A percentile compares a stretch with the other conserved stretches of the same genome.
These are phyloP conservation scores for Arabis alpina DNA, from an alignment of 345 rosid species.

Conservation along the genomic window DNA sequence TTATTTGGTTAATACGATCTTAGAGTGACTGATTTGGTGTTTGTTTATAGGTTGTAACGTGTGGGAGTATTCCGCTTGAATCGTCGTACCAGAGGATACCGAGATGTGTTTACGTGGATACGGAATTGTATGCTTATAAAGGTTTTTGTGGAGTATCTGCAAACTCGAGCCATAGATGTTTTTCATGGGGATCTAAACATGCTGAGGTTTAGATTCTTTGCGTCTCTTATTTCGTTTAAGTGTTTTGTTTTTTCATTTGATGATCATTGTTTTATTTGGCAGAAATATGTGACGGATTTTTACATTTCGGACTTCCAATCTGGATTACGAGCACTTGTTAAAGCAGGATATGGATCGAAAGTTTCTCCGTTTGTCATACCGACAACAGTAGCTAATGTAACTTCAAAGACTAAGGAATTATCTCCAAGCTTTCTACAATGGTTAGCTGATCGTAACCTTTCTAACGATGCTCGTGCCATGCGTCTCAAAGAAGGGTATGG, in stretches of 20 bases:
- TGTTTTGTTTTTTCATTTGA: background rate
- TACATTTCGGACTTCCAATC: constrained; percentile 93
- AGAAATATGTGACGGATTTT: constrained; percentile 88
- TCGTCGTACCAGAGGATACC: constrained; percentile 80
- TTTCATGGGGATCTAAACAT: constrained; percentile 90
- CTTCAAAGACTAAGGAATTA: constrained; percentile 58
- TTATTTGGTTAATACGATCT: background rate
- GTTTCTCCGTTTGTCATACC: constrained; percentile 82
- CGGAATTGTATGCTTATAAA: constrained; percentile 78
- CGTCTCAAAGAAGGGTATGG: constrained; percentile 90
- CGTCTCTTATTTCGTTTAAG: background rate
- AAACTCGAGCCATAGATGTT: constrained; percentile 70
- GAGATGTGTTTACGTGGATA: constrained; percentile 82
- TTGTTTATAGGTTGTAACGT: constrained; percentile 78
- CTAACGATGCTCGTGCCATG: constrained; percentile 71
- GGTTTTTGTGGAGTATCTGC: constrained; percentile 76
- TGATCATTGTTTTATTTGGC: constrained; percentile 34
- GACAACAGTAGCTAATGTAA: constrained; percentile 67
- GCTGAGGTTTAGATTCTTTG: constrained; percentile 65
- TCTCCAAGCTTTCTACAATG: constrained; percentile 81
- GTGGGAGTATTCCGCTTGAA: constrained; percentile 91
- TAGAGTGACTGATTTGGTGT: background rate
- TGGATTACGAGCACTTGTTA: constrained; percentile 87
- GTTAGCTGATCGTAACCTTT: constrained; percentile 76
- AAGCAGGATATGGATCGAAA: constrained; percentile 91